These are phyloP conservation scores for Mortierella sp. DNA, from an alignment of 371 early-diverging fungal species.

Conservation along the genomic window DNA sequence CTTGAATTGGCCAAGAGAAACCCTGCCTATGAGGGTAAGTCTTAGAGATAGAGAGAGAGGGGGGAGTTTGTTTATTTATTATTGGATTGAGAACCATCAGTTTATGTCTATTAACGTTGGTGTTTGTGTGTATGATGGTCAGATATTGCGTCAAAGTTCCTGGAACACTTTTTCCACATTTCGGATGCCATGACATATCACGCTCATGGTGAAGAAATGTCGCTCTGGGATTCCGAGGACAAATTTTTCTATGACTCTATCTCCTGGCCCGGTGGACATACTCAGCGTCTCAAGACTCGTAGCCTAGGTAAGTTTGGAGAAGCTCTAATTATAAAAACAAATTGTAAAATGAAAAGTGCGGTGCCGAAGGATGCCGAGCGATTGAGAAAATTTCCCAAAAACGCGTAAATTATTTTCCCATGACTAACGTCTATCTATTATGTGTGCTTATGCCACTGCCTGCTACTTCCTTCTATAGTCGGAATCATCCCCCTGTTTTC, in stretches of 20 bases:
- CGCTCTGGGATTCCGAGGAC: constrained; percentile 59
- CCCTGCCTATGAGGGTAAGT: constrained; percentile 38
- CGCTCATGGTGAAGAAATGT: constrained; percentile 30
- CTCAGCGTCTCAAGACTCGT: constrained; percentile 58
- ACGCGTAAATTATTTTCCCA: constrained; percentile 6
- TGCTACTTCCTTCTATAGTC: constrained; percentile 16
- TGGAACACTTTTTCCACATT: constrained; percentile 65
- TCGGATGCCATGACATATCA: constrained; percentile 62
- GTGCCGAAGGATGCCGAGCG: not conserved
- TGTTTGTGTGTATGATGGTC: not conserved
- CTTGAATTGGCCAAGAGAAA: constrained; percentile 51
- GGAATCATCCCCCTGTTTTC: constrained; percentile 48
- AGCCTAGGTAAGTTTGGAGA: constrained; percentile 37
- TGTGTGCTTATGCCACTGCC: not conserved
- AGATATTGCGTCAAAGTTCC: constrained; percentile 58
- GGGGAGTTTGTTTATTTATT: no score
- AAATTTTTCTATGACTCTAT: constrained; percentile 64
- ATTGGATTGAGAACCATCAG: not conserved
- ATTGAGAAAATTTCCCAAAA: no score
- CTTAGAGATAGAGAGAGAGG: no score
- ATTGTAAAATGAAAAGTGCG: not conserved
- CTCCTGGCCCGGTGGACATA: constrained; percentile 55
- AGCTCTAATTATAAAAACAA: no score
- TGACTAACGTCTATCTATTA: not conserved
- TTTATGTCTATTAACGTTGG: not conserved